Base-by-base conservation (phyloP, 1,284 basidiomycete species). In the Malassezia caprae region DNA sequence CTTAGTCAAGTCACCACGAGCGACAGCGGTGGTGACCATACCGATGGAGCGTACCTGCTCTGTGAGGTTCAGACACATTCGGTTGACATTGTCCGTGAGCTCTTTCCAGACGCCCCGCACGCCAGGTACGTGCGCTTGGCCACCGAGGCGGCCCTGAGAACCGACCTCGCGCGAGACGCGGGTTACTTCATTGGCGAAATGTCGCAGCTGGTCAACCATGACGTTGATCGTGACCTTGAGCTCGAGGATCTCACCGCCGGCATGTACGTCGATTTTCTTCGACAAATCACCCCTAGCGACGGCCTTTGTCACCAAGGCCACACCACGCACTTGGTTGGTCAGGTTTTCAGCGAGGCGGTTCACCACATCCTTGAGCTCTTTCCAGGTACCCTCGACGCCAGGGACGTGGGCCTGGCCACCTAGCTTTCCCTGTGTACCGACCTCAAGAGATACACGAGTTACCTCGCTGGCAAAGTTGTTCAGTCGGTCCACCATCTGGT, bases 221-320 rank as follows among this genome's bases (percentile, higher is more conserved):
- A 87, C 87, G 73, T 98, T 98, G 75, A 99, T 90, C 32, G 90
- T 98, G 60, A 91, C 90, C 78, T 96, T 96, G 71, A 98, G 79
- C 76, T 96, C 93, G 50, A 96, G 79, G 52, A 98, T 96, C 77
- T 98, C 94, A 35, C 94, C 93, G 40, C 86, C 84, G 1, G 93
- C 93, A 69, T 94, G 87, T 66, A 99, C 91, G 53, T 93, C 89
- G 65, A 98, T 96, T 72, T 94, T 90, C 72, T 93, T 88, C 31
- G 85, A 87, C 61, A 98, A 78, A 77, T 99, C 94, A 45, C 94
- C 94, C 58, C 86, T 79, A 0, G 94, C 91, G 70, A 99, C 91
- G 10, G 94, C 94, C 59, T 90, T 96, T n/a, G 93, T 98, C 70
- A 93, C 89, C 71, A 84, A 83, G 26, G 93, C 90, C 71, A 98